Conservation (phyloP, 139 green algal species). For the Eudorina sp. region DNA sequence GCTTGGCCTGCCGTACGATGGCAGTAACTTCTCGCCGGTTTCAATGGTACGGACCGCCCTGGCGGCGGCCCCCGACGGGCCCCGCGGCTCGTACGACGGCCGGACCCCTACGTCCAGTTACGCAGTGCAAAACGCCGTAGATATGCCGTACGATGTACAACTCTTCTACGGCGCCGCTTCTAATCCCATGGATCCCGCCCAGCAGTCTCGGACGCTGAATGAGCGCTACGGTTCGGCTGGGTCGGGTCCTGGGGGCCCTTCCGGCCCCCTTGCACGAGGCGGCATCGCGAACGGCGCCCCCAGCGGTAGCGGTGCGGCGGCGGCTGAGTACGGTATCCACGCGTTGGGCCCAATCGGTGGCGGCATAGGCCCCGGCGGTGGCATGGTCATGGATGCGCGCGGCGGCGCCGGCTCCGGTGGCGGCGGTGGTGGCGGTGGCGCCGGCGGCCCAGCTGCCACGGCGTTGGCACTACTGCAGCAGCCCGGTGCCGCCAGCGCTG, state of each 20-base stretch:
- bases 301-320: not conserved
- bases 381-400: not conserved
- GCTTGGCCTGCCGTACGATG: not conserved
- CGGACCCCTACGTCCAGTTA: not conserved
- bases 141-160: conserved; percentile 10
- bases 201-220: no score
- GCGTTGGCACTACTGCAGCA: not conserved
- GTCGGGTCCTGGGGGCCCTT: no score
- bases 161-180: conserved; percentile 3
- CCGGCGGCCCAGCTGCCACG: not conserved
- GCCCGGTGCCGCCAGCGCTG: not conserved
- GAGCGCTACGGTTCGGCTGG: no score
- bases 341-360: not conserved
- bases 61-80: not conserved
- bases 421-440: not conserved
- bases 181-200: no score
- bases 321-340: not conserved
- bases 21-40: not conserved
- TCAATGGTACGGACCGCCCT: not conserved
- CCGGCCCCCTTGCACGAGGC: no score
- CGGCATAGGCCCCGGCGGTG: not conserved
- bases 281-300: no score
- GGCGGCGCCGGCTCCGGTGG: not conserved
- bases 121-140: not conserved
- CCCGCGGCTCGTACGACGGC: conserved; percentile 25